Evolutionary conservation across 225 moss, liverwort and hornwort species (phyloP), one percentile per base, ranked within the genome.

Genomic region (Sphagnum tenellum): DNA sequence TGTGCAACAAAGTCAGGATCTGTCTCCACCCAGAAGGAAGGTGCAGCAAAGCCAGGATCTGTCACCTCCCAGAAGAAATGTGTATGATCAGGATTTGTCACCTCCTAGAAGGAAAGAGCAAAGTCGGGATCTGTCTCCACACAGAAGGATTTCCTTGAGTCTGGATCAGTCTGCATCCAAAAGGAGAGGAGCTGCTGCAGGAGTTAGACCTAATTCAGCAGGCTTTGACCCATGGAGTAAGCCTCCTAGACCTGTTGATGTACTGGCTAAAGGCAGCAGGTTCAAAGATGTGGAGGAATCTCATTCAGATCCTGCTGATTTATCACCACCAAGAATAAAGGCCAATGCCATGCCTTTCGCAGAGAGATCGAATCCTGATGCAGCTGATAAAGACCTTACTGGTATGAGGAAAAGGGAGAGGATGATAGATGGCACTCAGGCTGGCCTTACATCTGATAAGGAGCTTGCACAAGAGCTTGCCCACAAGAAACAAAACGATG

Each of bases 381-480:
- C 64, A 3, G 64, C 45, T 48, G 52, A 60, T 11, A 55, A 45
- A 50, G 63, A 56, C 12, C 57, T 47, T 59, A 59, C 5, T 71
- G 56, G 12, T 50, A 65, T 44, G 62, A 56, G 46, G 46, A 72
- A 48, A 8, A 66, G 53, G 53, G 63, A 65, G 59, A 87, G 65
- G 72, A 93, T 98, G 96, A 71, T 87, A 3, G 96, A 98, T 78
- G 96, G 96, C 62, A 68, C 87, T 70, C 73, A 68, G 55, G 87
- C 90, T 58, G 96, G 90, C 47, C 80, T 98, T 0, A 85, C 72
- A 4, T 70, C 72, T 29, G 76, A 86, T 57, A 80, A 75, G 64
- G 85, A 77, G 46, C 81, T 82, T 54, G 68, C 70, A 50, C 78
- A 78, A 4, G 93, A 87, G 63, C 71, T 90, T 61, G 67, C 71